Base-by-base conservation (phyloP, 495 filamentous ascomycete species). In the Hypomontagnella submonticulosa region DNA sequence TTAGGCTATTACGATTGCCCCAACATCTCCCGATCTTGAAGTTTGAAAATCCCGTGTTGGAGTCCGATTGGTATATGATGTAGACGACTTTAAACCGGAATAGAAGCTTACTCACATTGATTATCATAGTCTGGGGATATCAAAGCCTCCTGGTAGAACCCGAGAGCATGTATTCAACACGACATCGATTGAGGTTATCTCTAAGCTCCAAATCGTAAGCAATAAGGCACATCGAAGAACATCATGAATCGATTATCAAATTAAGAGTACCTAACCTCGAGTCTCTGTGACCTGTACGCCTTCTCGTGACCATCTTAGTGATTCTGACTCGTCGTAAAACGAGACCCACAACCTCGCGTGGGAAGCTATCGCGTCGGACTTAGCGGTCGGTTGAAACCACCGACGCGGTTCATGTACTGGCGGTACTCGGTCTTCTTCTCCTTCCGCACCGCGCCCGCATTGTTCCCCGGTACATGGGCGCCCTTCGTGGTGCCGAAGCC, bases 391-490 rank as follows among this genome's bases (percentile, higher is more conserved):
- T 99, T 99, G 83, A 99, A 99, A 41, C 95, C 95, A 43, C 94
- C 94, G n/a, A 87, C 78, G 55, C 95, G 89, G 76, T 99, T 99
- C 95, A 99, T 99, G 75, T 99, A 99, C 85, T 99, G 95, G 72
- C 95, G 83, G 72, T 97, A 97, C 83, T 96, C 87, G 4, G 89
- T 91, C 84, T 92, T 92, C 87, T 96, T 98, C 80, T 96, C 94
- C 83, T 96, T 97, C 59, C 89, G 79, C 27, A 97, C 87, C 4
- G 82, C 91, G 48, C 89, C 93, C 53, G 92, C 85, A 69, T 97
- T 85, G 72, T 99, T 99, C 5, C 95, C 95, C 6, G 87, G 83
- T 0, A 99, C 88, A 72, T 98, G 97, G 66, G 90, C 93, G 58
- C 90, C 84, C 72, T 98, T 96, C 33, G 95, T 98, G 13, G 86